A percentile compares a stretch with the other conserved stretches of the same genome.
Conservation (phyloP, 208 protist species). For the Crithidia expoeki region DNA sequence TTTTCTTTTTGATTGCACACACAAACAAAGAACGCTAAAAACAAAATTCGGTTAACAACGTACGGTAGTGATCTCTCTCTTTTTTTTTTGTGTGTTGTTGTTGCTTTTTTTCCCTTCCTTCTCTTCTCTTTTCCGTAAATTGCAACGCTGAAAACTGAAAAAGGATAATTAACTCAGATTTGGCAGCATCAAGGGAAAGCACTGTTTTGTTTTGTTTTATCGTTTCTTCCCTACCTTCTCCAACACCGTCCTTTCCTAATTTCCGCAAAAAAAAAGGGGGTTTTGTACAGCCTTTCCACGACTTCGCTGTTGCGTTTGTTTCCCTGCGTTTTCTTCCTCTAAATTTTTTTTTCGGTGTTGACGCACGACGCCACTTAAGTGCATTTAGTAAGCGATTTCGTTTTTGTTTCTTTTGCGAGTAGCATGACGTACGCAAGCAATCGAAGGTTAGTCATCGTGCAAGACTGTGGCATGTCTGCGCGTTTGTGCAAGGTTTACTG, state of each 20-base stretch:
- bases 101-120: constrained; percentile 4
- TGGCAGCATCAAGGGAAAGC: neutral
- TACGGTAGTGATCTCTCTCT: neutral
- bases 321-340: neutral
- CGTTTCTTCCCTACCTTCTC: neutral
- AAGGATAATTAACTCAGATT: neutral
- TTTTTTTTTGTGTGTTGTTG: constrained; percentile 6
- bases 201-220: constrained; percentile 2
- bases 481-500: too few relatives aligned
- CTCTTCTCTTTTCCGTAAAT: constrained; percentile 9
- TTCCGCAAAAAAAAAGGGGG: neutral
- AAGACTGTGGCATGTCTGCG: too few relatives aligned
- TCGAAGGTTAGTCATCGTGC: neutral
- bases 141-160: neutral
- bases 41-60: neutral
- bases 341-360: neutral
- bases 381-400: neutral
- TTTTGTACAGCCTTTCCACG: neutral
- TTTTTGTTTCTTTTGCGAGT: neutral
- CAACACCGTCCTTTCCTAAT: constrained; percentile 7
- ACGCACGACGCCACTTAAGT: neutral
- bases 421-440: neutral
- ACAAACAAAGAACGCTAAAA: neutral
- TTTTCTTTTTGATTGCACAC: constrained; percentile 11
- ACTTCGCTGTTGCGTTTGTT: neutral